Evolutionary conservation across 2,329 filamentous ascomycete species (phyloP), one percentile per base, ranked within the genome.

Genomic region (Colletotrichum cuscutae): DNA sequence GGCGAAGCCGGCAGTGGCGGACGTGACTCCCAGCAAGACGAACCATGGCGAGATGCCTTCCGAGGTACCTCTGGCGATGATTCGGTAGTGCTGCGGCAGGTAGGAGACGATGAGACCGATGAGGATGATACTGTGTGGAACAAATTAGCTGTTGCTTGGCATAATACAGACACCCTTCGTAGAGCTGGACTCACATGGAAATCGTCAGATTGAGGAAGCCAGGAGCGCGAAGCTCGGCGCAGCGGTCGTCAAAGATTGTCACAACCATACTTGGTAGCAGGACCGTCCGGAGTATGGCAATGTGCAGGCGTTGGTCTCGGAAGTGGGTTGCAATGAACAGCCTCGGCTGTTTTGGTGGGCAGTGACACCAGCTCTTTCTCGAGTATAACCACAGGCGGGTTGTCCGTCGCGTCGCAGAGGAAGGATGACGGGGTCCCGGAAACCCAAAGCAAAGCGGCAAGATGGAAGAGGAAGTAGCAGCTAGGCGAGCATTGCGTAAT

Each of bases 41-140:
- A 98, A 99, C 83, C 96, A 97, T 9, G 97, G 96, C 35, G 95
- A 98, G 74, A 99, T 95, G 74, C 97, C 97, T 81, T 97, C 96
- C 26, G 96, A 97, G 15, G 94, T 97, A 74, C 92, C 90, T 68
- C 95, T 91, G 53, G 89, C 87, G 77, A 98, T 94, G 83, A 99
- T 98, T 79, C 97, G 95, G 81, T 93, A 90, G 83, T 98, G 96
- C 81, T 99, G 97, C 1, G 97, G 97, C 2, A 98, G 89, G 84
- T 99, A 99, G 42, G 96, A 98, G 71, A 97, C 85, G 74, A 98
- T 87, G 78, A 98, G 95, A 70, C 96, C 96, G 77, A 97, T 81
- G 74, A 98, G 87, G 77, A 98, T 94, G 78, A 97, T 80, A 74
- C 89, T 91, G 77, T 26, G 52, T 6, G 15, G 19, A 62, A 30